Evolutionary conservation across 163 green algal genomes (phyloP).

Genomic region (Volvox carteri): DNA sequence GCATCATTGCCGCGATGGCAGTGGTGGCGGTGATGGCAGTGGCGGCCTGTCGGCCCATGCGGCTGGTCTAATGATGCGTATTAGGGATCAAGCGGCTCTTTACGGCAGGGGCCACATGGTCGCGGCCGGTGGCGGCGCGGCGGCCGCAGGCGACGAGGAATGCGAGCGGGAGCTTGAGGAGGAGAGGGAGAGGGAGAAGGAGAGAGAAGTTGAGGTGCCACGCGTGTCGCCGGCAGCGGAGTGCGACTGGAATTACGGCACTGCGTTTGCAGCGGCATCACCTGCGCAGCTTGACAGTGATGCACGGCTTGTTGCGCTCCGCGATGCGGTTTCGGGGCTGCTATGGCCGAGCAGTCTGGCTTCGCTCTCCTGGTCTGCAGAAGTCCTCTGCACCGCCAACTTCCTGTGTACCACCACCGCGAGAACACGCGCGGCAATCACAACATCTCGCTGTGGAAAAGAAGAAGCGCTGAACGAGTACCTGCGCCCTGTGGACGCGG

Average conservation of each 20-base stretch:
- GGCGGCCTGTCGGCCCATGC: too few relatives aligned
- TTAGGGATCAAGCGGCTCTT: too few relatives aligned
- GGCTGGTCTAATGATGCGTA: too few relatives aligned
- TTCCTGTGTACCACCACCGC: conserved; percentile 46
- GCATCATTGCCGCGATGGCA: too few relatives aligned
- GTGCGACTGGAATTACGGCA: conserved; percentile 58
- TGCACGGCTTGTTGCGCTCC: not conserved
- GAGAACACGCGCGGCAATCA: too few relatives aligned
- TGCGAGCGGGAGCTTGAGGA: conserved; percentile 72
- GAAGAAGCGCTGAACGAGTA: conserved; percentile 64
- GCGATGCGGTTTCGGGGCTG: not conserved
- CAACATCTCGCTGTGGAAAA: too few relatives aligned
- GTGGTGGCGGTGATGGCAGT: too few relatives aligned
- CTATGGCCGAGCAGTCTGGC: not conserved
- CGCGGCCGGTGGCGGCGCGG: conserved; percentile 39
- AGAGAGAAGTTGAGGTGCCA: conserved; percentile 65
- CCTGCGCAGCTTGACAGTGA: not conserved
- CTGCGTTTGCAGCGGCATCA: not conserved
- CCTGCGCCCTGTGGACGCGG: conserved; percentile 55
- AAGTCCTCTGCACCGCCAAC: conserved; percentile 61
- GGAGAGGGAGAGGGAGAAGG: conserved; percentile 72
- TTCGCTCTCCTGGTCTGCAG: conserved; percentile 52
- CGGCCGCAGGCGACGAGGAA: conserved; percentile 62
- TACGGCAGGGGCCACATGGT: conserved; percentile 61
- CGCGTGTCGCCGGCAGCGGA: conserved; percentile 36